phyloP scores from a whole-genome alignment of 169 alveolate genomes.

The Blepharisma undulans region DNA sequence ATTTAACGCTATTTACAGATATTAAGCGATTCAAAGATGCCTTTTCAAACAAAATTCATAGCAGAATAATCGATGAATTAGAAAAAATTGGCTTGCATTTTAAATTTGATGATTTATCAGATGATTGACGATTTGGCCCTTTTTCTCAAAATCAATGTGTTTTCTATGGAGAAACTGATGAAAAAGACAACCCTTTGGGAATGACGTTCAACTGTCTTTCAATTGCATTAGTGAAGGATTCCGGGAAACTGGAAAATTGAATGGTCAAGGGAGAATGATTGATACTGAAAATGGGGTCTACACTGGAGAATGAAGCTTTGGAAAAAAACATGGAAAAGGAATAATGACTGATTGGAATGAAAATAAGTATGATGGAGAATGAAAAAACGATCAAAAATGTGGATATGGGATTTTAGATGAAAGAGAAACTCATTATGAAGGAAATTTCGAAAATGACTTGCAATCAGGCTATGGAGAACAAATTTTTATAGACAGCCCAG shows the following conservation, averaged over 20 bases:
- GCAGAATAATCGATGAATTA: not conserved
- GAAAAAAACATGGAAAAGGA: constrained; percentile 11
- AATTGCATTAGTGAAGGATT: not conserved
- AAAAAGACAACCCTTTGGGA: not conserved
- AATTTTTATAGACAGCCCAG: not conserved
- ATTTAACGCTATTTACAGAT: not conserved
- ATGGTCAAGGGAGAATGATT: not conserved
- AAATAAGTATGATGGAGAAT: not conserved
- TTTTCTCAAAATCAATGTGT: not conserved
- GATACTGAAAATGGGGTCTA: not conserved
- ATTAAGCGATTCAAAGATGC: not conserved
- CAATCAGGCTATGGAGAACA: not conserved
- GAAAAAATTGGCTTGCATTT: not conserved
- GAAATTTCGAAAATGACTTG: not conserved
- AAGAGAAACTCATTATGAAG: not conserved
- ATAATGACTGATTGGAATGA: not conserved
- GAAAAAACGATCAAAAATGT: not conserved
- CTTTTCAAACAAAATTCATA: not conserved
- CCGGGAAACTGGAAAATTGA: not conserved
- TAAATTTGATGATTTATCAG: not conserved
- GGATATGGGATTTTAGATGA: not conserved
- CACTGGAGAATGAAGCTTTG: not conserved
- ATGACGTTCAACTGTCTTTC: not conserved
- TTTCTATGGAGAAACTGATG: not conserved
- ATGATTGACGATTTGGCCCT: not conserved